Conservation (phyloP, 805 yeast genomes). For the Barnettozyma vustinii region DNA sequence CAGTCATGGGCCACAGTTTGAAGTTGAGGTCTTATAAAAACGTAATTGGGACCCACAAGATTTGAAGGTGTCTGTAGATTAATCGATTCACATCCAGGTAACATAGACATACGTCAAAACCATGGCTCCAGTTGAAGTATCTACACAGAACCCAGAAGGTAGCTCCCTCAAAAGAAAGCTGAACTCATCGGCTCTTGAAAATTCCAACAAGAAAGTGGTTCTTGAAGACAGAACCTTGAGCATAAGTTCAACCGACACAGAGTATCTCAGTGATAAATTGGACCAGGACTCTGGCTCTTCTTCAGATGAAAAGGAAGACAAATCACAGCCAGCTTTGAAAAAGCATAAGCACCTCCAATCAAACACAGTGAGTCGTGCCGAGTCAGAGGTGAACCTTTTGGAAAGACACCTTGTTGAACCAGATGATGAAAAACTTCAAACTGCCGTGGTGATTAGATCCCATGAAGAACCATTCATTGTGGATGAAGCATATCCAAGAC, state of each 20-base stretch:
- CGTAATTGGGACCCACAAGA: not conserved
- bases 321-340: not conserved
- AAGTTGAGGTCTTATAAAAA: not conserved
- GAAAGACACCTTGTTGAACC: conserved; percentile 12
- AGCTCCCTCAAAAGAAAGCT: conserved; percentile 18
- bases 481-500: conserved; percentile 17
- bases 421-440: conserved; percentile 15
- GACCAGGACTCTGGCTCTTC: conserved; percentile 13
- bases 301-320: conserved; percentile 3
- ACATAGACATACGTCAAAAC: not conserved
- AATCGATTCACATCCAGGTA: not conserved
- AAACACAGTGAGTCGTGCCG: not conserved
- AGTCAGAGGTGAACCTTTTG: conserved; percentile 10
- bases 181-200: not conserved
- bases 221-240: conserved; percentile 20
- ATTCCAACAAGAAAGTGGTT: not conserved
- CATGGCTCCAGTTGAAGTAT: not conserved
- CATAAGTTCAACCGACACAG: conserved; percentile 18
- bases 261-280: conserved; percentile 18
- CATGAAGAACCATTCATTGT: conserved; percentile 24
- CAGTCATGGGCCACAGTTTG: not conserved
- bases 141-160: not conserved
- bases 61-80: not conserved
- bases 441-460: conserved; percentile 24
- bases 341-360: not conserved